Conservation (phyloP, 179 eudicot species). For the Monotropa hypopitys region DNA sequence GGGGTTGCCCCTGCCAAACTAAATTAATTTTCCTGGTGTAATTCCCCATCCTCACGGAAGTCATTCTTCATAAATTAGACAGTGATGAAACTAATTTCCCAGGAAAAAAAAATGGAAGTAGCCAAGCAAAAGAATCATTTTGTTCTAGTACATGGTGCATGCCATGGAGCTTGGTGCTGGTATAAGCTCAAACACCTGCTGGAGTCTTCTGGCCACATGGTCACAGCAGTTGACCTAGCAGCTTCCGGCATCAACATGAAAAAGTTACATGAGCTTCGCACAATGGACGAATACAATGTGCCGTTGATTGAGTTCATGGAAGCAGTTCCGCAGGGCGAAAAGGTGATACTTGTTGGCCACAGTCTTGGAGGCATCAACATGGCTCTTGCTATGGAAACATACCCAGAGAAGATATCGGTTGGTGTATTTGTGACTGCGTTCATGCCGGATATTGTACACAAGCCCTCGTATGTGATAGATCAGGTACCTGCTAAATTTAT, state of each 20-base stretch:
- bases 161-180: slow-evolving; percentile 56
- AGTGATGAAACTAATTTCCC: too few species aligned
- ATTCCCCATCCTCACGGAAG: too few species aligned
- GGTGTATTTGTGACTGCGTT: slow-evolving; percentile 35
- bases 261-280: slow-evolving; percentile 11
- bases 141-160: slow-evolving; percentile 32
- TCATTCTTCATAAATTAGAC: too few species aligned
- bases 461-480: neutral
- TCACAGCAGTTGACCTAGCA: slow-evolving; percentile 30
- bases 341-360: slow-evolving; percentile 38
- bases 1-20: too few species aligned
- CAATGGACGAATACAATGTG: slow-evolving; percentile 19
- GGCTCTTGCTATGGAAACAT: slow-evolving; percentile 27
- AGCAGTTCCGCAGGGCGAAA: slow-evolving; percentile 18
- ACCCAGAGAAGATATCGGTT: slow-evolving; percentile 24
- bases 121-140: slow-evolving; percentile 18
- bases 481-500: too few species aligned
- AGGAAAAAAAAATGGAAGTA: too few species aligned
- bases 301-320: slow-evolving; percentile 29
- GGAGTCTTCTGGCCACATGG: slow-evolving; percentile 16
- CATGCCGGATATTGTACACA: slow-evolving; percentile 19
- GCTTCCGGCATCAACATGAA: slow-evolving; percentile 22
- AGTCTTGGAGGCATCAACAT: slow-evolving; percentile 34
- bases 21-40: too few species aligned
- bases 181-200: slow-evolving; percentile 24